Base-by-base conservation (phyloP, 163 green algal species). In the Botryococcus braunii region DNA sequence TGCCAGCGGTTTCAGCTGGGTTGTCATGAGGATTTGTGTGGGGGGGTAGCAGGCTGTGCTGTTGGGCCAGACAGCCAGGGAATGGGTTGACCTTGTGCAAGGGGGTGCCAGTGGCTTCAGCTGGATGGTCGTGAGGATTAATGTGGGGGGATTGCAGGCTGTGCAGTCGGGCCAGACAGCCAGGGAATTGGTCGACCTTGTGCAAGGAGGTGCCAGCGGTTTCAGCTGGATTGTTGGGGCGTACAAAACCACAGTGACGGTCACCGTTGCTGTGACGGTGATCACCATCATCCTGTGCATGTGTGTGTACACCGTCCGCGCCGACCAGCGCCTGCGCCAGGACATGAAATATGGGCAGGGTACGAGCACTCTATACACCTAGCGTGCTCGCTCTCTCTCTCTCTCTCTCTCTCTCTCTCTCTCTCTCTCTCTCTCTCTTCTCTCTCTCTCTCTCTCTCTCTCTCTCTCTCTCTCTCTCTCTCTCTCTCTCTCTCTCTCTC, bases 261-360 rank as follows among this genome's bases (percentile, higher is more conserved):
- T n/a, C 7, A 66, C 59, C 5, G 49, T 66, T 21, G 59, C 59
- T 21, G 36, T 66, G 8, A 35, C 59, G 59, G 59, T 40, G 37
- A 52, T 66, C 59, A 52, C 37, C 59, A 6, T 40, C 29, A 13
- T 27, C 9, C 35, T 66, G 21, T 36, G 37, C 6, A 50, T 66
- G 6, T n/a, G 25, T 13, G 49, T 48, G 59, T 66, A 66, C 36
- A 25, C 5, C 59, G 21, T 66, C 27, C 34, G 59, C 34, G 36
- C 35, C 6, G 59, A 66, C 59, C 59, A 66, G 36, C 17, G 36
- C 36, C 34, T 66, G 59, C 59, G 59, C 59, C 59, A 49, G 59
- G 59, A 66, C 36, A 36, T 66, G 59, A 36, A 34, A 36, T 66
- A 66, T 7, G 59, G 59, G n/a, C n/a, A n/a, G 11, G 59, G 59